phyloP scores from a whole-genome alignment of 495 filamentous ascomycete species.

The Trichoderma gamsii region DNA sequence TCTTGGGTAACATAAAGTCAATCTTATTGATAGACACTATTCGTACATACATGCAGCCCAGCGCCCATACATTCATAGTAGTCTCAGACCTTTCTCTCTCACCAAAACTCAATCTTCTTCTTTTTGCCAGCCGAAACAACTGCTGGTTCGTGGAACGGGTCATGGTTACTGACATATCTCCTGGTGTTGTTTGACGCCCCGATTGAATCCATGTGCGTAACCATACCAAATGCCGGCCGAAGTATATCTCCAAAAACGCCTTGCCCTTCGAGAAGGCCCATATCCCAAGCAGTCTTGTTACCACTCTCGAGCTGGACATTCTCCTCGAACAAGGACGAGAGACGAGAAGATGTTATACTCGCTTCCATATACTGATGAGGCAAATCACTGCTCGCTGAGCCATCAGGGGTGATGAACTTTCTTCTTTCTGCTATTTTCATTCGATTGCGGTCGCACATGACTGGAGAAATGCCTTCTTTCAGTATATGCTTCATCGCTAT shows the following conservation, averaged over 20 bases:
- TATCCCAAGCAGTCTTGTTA: constrained; percentile 23
- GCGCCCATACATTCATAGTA: neutral
- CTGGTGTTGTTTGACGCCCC: neutral
- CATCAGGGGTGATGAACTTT: neutral
- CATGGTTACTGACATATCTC: neutral
- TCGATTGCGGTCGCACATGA: neutral
- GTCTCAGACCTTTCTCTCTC: no score
- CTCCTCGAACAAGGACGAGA: constrained; percentile 17
- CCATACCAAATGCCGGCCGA: constrained; percentile 1
- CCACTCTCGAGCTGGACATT: constrained; percentile 24
- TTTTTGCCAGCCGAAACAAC: neutral
- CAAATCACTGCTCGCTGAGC: neutral
- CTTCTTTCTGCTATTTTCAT: neutral
- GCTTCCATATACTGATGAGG: constrained; percentile 21
- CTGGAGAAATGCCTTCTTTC: neutral
- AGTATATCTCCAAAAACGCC: constrained; percentile 8
- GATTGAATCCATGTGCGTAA: constrained; percentile 1
- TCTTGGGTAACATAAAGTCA: neutral
- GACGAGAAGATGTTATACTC: constrained; percentile 15
- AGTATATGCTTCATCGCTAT: neutral
- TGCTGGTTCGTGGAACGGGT: neutral
- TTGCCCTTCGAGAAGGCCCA: constrained; percentile 15
- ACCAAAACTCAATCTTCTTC: constrained; percentile 9
- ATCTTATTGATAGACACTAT: neutral
- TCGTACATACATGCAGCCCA: neutral